A percentile compares a stretch with the other conserved stretches of the same genome.
Conservation (phyloP, 805 yeast species). For the Cyberlindnera xylosilytica region DNA sequence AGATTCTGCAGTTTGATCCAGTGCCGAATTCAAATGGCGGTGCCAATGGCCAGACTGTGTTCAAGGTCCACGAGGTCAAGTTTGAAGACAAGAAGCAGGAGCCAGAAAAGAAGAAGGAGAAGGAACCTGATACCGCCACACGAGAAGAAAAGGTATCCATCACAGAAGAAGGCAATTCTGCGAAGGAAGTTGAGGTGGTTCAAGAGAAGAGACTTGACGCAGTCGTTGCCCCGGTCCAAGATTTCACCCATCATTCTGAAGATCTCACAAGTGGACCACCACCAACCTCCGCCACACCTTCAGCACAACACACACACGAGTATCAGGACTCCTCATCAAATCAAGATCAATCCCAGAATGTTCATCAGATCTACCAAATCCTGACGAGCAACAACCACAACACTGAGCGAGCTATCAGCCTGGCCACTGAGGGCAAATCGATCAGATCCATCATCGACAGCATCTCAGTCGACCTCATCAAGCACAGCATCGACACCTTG, state of each 20-base stretch:
- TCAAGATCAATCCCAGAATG: neutral
- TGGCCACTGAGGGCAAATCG: conserved; percentile 26
- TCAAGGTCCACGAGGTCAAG: conserved; percentile 1
- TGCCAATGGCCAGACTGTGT: neutral
- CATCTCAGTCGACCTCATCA: conserved; percentile 22
- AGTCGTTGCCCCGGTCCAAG: no score
- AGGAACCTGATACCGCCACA: no score
- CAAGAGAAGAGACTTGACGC: no score
- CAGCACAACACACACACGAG: neutral
- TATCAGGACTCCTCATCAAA: neutral
- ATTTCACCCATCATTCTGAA: no score
- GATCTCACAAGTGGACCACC: neutral
- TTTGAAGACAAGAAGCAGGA: neutral
- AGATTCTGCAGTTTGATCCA: conserved; percentile 17
- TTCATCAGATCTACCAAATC: conserved; percentile 2
- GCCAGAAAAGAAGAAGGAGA: neutral
- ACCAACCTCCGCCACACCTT: neutral
- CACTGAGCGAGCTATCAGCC: conserved; percentile 18
- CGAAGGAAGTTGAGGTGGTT: neutral
- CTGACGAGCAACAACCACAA: conserved; percentile 2
- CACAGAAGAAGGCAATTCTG: conserved; percentile 1
- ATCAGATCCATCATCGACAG: conserved; percentile 21
- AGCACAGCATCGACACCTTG: conserved; percentile 21
- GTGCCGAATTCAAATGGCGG: conserved; percentile 4
- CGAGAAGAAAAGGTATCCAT: no score